Conservation (phyloP, 371 early-diverging fungal species). For the Batrachochytrium dendrobatidis region DNA sequence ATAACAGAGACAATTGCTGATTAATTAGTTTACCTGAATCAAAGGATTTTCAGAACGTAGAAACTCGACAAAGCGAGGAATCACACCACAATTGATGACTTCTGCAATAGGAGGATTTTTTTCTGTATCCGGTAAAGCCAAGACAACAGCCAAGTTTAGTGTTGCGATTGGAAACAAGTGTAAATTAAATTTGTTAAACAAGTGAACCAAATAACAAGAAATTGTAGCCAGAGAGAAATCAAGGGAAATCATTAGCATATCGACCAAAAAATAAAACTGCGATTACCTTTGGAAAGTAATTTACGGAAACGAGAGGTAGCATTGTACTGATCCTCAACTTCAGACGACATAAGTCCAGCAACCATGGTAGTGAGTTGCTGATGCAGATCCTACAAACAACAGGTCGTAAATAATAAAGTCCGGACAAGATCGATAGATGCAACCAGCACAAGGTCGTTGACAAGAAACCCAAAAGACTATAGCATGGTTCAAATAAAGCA, state of each 20-base stretch:
- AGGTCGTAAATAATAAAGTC: conserved; percentile 37
- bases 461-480: not conserved
- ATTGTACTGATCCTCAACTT: conserved; percentile 70
- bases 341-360: conserved; percentile 61
- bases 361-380: conserved; percentile 67
- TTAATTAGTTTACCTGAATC: conserved; percentile 62
- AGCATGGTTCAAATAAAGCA: not conserved
- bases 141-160: conserved; percentile 3
- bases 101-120: conserved; percentile 97
- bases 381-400: not conserved
- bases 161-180: not conserved
- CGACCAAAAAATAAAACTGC: conserved; percentile 1
- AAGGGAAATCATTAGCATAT: not conserved
- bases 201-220: too few relatives aligned
- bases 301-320: conserved; percentile 94
- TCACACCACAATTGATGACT: conserved; percentile 90
- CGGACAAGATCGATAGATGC: not conserved
- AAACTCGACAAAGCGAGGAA: conserved; percentile 95
- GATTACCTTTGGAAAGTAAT: conserved; percentile 82
- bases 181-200: not conserved
- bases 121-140: conserved; percentile 41
- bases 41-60: conserved; percentile 63
- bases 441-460: not conserved
- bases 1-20: conserved; percentile 6
- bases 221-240: not conserved